phyloP scores from a whole-genome alignment of 192 early-diverging fungal species.

The Endogone sp. region DNA sequence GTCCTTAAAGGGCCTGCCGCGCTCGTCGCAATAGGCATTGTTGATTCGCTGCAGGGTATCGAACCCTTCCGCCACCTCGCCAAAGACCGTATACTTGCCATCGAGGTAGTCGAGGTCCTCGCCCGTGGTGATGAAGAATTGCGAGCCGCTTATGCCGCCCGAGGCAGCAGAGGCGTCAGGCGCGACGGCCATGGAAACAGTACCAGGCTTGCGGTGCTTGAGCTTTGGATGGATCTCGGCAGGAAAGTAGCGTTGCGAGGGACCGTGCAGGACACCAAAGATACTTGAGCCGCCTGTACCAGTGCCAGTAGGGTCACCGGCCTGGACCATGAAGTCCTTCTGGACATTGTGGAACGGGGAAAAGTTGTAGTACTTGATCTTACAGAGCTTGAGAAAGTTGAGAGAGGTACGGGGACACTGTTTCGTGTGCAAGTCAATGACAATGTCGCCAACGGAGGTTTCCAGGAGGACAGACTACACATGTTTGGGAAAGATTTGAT shows the following conservation, averaged over 20 bases:
- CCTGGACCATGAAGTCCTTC: slow-evolving; percentile 74
- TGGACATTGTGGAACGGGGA: slow-evolving; percentile 77
- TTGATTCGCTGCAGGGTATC: slow-evolving; percentile 84
- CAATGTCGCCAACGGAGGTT: slow-evolving; percentile 87
- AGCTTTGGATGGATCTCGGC: slow-evolving; percentile 79
- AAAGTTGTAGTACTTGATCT: slow-evolving; percentile 86
- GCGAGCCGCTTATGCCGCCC: slow-evolving; percentile 64
- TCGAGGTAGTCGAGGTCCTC: slow-evolving; percentile 76
- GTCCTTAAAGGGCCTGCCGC: slow-evolving; percentile 75
- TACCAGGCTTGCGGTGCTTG: slow-evolving; percentile 71
- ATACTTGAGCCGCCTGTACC: slow-evolving; percentile 68
- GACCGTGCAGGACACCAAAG: slow-evolving; percentile 62
- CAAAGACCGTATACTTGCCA: slow-evolving; percentile 83
- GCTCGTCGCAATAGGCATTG: slow-evolving; percentile 60
- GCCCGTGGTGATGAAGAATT: slow-evolving; percentile 84
- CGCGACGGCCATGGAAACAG: slow-evolving; percentile 72
- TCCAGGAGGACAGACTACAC: slow-evolving; percentile 70
- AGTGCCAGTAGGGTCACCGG: slow-evolving; percentile 71
- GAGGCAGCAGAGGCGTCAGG: slow-evolving; percentile 29
- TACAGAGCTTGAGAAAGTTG: slow-evolving; percentile 90
- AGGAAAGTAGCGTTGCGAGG: slow-evolving; percentile 58
- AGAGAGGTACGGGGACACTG: slow-evolving; percentile 62
- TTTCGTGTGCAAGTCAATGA: slow-evolving; percentile 79
- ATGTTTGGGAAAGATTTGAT: too few relatives aligned
- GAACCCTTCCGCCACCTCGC: slow-evolving; percentile 84